phyloP scores from a whole-genome alignment of 2,329 filamentous ascomycete species.

The Claviceps africana region DNA sequence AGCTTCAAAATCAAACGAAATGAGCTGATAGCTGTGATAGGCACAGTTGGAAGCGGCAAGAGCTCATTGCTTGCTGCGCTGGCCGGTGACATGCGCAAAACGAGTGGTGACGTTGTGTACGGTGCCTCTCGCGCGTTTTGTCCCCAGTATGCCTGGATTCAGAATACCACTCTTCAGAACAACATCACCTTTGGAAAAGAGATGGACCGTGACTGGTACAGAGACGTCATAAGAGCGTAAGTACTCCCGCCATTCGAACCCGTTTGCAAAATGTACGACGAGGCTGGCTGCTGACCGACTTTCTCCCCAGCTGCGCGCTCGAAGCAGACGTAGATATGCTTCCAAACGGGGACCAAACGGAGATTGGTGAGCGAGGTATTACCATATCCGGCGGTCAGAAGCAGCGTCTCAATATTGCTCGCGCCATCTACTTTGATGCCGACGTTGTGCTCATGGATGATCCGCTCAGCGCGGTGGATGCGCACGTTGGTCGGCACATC shows the following conservation, averaged over 20 bases:
- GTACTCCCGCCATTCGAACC: slow-evolving; percentile 12
- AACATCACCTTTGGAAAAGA: slow-evolving; percentile 87
- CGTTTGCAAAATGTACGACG: neutral
- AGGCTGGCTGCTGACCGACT: neutral
- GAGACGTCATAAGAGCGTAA: slow-evolving; percentile 64
- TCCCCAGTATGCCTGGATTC: slow-evolving; percentile 95
- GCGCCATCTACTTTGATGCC: slow-evolving; percentile 58
- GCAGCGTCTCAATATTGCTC: slow-evolving; percentile 85
- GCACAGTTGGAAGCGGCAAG: slow-evolving; percentile 80
- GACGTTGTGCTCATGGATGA: slow-evolving; percentile 58
- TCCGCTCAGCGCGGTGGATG: slow-evolving; percentile 54
- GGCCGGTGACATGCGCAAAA: slow-evolving; percentile 87
- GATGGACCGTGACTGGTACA: slow-evolving; percentile 65
- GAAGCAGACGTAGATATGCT: slow-evolving; percentile 81
- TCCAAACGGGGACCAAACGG: slow-evolving; percentile 75
- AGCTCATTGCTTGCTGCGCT: slow-evolving; percentile 77
- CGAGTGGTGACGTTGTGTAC: slow-evolving; percentile 55
- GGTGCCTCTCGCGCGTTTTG: slow-evolving; percentile 80
- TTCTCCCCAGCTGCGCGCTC: slow-evolving; percentile 51
- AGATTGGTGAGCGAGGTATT: slow-evolving; percentile 91
- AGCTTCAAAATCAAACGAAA: slow-evolving; percentile 56
- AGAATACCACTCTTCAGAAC: slow-evolving; percentile 73
- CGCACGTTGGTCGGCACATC: slow-evolving; percentile 58
- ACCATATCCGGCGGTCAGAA: slow-evolving; percentile 94
- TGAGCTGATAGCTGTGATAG: slow-evolving; percentile 75